Evolutionary conservation across 2,329 filamentous ascomycete genomes (phyloP).

Genomic region (Fusarium aywerte): DNA sequence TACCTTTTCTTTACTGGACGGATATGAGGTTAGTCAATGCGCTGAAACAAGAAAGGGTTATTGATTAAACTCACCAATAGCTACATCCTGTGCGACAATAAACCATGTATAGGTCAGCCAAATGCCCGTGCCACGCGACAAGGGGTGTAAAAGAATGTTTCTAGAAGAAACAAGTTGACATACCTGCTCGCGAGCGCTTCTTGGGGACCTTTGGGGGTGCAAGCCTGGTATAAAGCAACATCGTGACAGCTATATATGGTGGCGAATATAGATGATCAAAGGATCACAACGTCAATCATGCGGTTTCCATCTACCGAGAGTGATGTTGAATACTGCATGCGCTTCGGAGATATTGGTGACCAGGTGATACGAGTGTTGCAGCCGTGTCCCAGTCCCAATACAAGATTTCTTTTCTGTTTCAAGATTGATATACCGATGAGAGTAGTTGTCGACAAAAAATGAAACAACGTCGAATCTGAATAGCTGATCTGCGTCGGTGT

Average conservation of each 20-base stretch:
- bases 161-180: slow-evolving; percentile 7
- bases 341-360: not conserved
- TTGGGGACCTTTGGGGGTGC: slow-evolving; percentile 69
- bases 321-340: slow-evolving; percentile 27
- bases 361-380: not conserved
- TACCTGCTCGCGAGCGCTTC: slow-evolving; percentile 62
- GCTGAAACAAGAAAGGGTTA: not conserved
- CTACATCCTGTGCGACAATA: slow-evolving; percentile 57
- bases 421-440: slow-evolving; percentile 8
- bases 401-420: no score
- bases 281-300: slow-evolving; percentile 37
- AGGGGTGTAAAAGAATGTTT: slow-evolving; percentile 19
- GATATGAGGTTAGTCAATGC: slow-evolving; percentile 26
- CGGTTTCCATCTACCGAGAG: slow-evolving; percentile 33
- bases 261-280: slow-evolving; percentile 42
- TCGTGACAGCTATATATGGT: slow-evolving; percentile 44
- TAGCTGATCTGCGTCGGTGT: slow-evolving; percentile 33
- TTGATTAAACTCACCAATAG: slow-evolving; percentile 57
- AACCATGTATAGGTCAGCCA: slow-evolving; percentile 25
- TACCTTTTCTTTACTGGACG: slow-evolving; percentile 63
- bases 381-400: not conserved
- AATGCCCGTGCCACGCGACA: not conserved
- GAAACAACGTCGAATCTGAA: slow-evolving; percentile 12
- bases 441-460: slow-evolving; percentile 10
- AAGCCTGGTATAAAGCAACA: slow-evolving; percentile 69